Evolutionary conservation across 1,139 yeast genomes (phyloP).

Genomic region (Diutina ranongensis): DNA sequence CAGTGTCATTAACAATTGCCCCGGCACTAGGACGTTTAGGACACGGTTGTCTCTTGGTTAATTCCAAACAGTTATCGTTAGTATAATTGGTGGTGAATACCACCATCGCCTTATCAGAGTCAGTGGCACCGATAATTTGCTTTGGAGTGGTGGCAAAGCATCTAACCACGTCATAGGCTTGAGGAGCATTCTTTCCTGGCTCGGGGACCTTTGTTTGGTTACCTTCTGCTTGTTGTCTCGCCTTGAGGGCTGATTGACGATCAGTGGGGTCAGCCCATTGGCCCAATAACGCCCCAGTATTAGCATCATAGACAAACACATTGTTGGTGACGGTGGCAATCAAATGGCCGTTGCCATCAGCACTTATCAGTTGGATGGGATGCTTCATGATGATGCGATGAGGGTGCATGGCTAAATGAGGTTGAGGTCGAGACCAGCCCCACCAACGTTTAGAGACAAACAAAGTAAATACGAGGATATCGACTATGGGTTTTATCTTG

Average conservation of each 20-base stretch:
- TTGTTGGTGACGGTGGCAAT: slow-evolving; percentile 48
- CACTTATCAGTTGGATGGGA: slow-evolving; percentile 50
- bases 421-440: too few species aligned
- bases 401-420: too few species aligned
- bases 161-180: slow-evolving; percentile 53
- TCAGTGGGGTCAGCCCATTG: slow-evolving; percentile 51
- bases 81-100: slow-evolving; percentile 35
- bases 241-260: slow-evolving; percentile 18
- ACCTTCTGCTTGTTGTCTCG: slow-evolving; percentile 9
- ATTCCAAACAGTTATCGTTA: slow-evolving; percentile 18
- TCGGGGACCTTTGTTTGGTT: slow-evolving; percentile 41
- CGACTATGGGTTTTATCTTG: too few species aligned
- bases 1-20: slow-evolving; percentile 42
- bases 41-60: slow-evolving; percentile 61
- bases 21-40: slow-evolving; percentile 88
- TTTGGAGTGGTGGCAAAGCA: slow-evolving; percentile 44
- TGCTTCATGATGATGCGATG: slow-evolving; percentile 41
- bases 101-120: slow-evolving; percentile 73
- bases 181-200: slow-evolving; percentile 62
- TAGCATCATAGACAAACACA: slow-evolving; percentile 35
- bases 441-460: too few species aligned
- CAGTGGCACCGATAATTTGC: slow-evolving; percentile 59
- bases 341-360: slow-evolving; percentile 31
- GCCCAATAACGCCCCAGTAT: slow-evolving; percentile 28
- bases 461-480: too few species aligned